Evolutionary conservation across 306 rosid species (phyloP), one percentile per base, ranked within the genome.

Genomic region (Delonix regia): DNA sequence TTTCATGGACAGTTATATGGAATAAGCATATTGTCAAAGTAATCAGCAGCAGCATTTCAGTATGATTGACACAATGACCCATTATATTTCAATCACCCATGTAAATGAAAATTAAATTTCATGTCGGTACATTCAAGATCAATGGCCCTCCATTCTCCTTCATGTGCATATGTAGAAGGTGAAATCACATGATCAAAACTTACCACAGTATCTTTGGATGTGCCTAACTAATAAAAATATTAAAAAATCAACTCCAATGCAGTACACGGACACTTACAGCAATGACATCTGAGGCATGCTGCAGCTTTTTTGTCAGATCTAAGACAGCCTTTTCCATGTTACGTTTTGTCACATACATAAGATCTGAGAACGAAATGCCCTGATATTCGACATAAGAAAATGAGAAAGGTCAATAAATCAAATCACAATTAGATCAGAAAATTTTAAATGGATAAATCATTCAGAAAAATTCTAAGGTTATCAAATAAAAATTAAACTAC

Each of bases 271-370:
- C 72, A 90, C 98, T 71, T 89, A 96, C 99, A 72, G 89, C 96
- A 81, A 96, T 89, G 74, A 90, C 90, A 53, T 93, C 99, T 24
- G 93, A 81, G 57, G 91, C 97, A 73, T 82, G 89, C 82, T 93
- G 96, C 86, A 96, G 84, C 86, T 90, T 90, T 66, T 91, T 93
- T 22, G 92, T 87, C 86, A 96, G 86, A 82, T 90, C 94, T 63
- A 89, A 70, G 74, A 96, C 98, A 84, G 98, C 99, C 74, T 38
- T 87, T 45, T 92, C 91, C 99, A 96, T 93, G 71, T 75, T 89
- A 41, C 85, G 92, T 83, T 91, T 96, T 62, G 99, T 93, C 71
- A 96, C 99, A 39, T 93, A 96, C 99, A 96, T 93, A 68, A 96
- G 89, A 87, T 91, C 96, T 1, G 98, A 90, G 84, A 96, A 90